phyloP scores from a whole-genome alignment of 2,329 filamentous ascomycete genomes.

The Apiospora pterosperma region DNA sequence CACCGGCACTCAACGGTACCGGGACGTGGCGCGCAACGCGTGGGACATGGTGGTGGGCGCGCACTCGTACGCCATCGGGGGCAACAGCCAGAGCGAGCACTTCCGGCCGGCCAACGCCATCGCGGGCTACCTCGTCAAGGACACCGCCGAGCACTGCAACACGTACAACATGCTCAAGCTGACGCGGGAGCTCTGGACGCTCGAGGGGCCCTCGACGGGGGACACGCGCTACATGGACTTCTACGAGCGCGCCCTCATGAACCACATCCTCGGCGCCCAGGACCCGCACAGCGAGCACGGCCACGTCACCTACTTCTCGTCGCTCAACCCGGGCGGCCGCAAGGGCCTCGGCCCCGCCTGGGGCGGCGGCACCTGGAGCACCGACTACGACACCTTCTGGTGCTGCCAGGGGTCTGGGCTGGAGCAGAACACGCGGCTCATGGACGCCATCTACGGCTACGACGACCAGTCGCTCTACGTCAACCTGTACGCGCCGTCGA shows the following conservation, averaged over 20 bases:
- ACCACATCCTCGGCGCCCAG: conserved; percentile 48
- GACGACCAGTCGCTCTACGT: conserved; percentile 40
- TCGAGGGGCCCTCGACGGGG: conserved; percentile 27
- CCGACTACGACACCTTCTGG: conserved; percentile 51
- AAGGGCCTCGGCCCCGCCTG: conserved; percentile 49
- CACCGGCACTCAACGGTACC: conserved; percentile 40
- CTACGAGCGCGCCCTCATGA: conserved; percentile 47
- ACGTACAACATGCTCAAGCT: conserved; percentile 57
- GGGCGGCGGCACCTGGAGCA: conserved; percentile 53
- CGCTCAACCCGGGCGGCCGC: conserved; percentile 42
- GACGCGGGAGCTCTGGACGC: conserved; percentile 46
- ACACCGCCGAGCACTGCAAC: conserved; percentile 51
- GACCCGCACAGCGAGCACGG: conserved; percentile 41
- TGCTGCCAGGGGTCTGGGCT: conserved; percentile 50
- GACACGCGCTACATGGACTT: conserved; percentile 46
- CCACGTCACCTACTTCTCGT: conserved; percentile 51
- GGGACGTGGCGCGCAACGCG: conserved; percentile 46
- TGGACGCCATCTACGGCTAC: conserved; percentile 50
- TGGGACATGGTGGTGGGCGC: conserved; percentile 43
- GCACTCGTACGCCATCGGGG: conserved; percentile 51
- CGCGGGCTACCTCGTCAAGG: conserved; percentile 36
- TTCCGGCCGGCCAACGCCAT: conserved; percentile 46
- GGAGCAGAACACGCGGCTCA: conserved; percentile 49
- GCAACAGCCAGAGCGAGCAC: conserved; percentile 51
- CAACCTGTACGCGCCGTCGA: conserved; percentile 46